A percentile compares a stretch with the other conserved stretches of the same genome.
These are phyloP conservation scores for Cryphonectria naterciae DNA, from an alignment of 2,329 filamentous ascomycete genomes.

Conservation along the genomic window DNA sequence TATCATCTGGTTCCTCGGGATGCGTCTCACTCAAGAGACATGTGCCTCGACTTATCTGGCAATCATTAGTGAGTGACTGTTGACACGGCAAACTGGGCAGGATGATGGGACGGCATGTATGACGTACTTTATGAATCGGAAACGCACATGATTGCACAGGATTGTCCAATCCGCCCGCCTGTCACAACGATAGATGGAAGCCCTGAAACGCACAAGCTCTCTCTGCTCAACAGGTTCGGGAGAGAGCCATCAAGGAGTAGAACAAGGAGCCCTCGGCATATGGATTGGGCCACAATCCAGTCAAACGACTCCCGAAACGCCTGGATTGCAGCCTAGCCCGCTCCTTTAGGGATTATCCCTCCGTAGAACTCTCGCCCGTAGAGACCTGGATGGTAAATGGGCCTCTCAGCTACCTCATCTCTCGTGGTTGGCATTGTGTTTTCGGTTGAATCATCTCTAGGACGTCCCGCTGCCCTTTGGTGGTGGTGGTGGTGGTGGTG, in stretches of 20 bases:
- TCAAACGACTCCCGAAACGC: background rate
- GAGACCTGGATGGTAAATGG: background rate
- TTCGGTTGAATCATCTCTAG: background rate
- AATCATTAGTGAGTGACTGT: background rate
- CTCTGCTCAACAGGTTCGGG: background rate
- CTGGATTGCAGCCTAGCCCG: background rate
- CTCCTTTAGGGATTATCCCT: background rate
- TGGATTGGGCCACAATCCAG: background rate
- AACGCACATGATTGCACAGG: background rate
- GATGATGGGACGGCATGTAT: background rate
- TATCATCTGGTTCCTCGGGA: background rate
- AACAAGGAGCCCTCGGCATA: background rate
- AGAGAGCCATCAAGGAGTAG: background rate
- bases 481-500: background rate
- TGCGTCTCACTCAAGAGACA: background rate
- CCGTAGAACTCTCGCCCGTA: background rate
- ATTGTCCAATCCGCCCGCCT: background rate
- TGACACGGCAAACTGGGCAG: background rate
- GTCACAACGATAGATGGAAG: background rate
- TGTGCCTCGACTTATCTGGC: background rate
- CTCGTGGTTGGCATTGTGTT: background rate
- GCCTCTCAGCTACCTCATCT: background rate
- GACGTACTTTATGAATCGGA: background rate
- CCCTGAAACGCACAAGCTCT: background rate
- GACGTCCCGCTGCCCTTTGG: background rate